Conservation (phyloP, 805 yeast genomes). For the Candida patagonica region DNA sequence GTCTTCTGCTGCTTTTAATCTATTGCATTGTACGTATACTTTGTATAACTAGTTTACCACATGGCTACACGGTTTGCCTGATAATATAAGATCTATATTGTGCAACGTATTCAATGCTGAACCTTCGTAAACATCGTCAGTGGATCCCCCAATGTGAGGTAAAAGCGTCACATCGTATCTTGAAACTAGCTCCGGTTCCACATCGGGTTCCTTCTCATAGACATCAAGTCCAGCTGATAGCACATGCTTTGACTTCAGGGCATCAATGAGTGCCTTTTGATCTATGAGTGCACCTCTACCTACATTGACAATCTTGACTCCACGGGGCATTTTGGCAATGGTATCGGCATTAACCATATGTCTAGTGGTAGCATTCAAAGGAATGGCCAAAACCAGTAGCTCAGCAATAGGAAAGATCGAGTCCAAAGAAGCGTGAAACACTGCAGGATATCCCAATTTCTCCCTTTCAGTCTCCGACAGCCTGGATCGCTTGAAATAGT, state of each 20-base stretch:
- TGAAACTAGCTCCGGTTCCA: conserved; percentile 39
- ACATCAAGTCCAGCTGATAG: conserved; percentile 68
- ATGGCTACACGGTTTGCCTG: conserved; percentile 9
- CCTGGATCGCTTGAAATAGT: conserved; percentile 48
- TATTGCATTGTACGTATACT: background rate
- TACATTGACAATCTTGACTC: conserved; percentile 58
- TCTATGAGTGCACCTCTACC: conserved; percentile 68
- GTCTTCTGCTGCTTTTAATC: background rate
- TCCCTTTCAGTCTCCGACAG: conserved; percentile 31
- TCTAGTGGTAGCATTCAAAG: conserved; percentile 50
- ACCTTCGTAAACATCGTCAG: conserved; percentile 23
- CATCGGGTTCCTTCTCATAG: conserved; percentile 51
- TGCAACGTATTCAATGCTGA: conserved; percentile 44
- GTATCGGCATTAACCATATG: conserved; percentile 44
- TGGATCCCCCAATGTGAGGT: conserved; percentile 68
- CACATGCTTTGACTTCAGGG: conserved; percentile 50
- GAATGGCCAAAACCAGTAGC: conserved; percentile 56
- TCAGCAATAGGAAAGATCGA: conserved; percentile 37
- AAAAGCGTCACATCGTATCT: conserved; percentile 57
- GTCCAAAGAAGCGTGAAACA: conserved; percentile 38
- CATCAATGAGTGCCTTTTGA: conserved; percentile 54
- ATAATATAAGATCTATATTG: conserved; percentile 33
- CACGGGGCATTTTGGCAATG: conserved; percentile 39
- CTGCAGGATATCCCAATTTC: conserved; percentile 37
- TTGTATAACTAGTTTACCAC: conserved; percentile 8